Conservation (phyloP, 805 yeast species). For the Barnettozyma sucrosica region DNA sequence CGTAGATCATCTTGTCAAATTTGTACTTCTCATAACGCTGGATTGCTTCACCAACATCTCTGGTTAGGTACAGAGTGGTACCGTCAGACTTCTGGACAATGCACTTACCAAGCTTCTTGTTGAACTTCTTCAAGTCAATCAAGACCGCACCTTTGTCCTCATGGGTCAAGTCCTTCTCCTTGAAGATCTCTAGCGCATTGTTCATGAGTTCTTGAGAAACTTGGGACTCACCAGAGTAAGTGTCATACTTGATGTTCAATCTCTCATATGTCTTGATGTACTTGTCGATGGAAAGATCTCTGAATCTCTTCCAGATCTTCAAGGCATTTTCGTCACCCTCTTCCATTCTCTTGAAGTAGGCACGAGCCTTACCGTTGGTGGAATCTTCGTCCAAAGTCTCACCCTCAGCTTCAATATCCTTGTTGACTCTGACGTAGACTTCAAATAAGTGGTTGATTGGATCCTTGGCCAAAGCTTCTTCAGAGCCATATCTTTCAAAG, state of each 20-base stretch:
- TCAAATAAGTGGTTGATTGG: constrained; percentile 94
- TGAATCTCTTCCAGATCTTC: constrained; percentile 76
- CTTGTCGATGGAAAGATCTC: constrained; percentile 83
- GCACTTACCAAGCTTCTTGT: constrained; percentile 90
- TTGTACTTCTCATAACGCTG: constrained; percentile 78
- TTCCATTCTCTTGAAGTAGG: constrained; percentile 86
- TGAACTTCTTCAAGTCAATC: constrained; percentile 76
- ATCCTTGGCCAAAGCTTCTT: constrained; percentile 60
- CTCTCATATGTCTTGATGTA: constrained; percentile 87
- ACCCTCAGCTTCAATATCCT: constrained; percentile 58
- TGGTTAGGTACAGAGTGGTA: constrained; percentile 85
- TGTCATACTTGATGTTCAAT: constrained; percentile 81
- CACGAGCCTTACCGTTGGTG: constrained; percentile 81
- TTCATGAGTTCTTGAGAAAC: constrained; percentile 71
- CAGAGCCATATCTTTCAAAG: constrained; percentile 77
- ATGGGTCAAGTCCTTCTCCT: constrained; percentile 63
- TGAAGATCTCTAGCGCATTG: constrained; percentile 54
- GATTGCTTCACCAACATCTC: constrained; percentile 96
- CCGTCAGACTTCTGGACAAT: constrained; percentile 93
- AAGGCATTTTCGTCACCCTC: constrained; percentile 83
- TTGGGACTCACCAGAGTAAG: constrained; percentile 94
- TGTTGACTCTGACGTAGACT: constrained; percentile 83
- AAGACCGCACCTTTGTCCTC: constrained; percentile 90
- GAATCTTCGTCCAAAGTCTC: constrained; percentile 39
- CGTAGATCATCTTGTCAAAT: constrained; percentile 95